Base-by-base conservation (phyloP, 2,329 filamentous ascomycete genomes). In the Neonectria faginata region DNA sequence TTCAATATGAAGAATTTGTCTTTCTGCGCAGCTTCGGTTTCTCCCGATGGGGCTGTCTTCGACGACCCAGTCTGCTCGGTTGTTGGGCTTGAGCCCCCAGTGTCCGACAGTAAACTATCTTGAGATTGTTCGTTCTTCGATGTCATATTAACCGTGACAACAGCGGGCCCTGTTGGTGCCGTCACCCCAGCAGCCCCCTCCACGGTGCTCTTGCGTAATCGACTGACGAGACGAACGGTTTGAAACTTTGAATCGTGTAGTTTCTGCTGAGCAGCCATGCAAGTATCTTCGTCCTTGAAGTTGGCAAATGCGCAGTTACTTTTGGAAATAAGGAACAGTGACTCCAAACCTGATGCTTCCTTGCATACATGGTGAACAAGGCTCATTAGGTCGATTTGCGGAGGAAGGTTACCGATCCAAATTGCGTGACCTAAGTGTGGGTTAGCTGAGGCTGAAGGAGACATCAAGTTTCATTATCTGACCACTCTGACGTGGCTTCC, bases 251-350 rank as follows among this genome's bases (percentile, higher is more conserved):
- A 97, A 74, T 98, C 94, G 77, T 98, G 93, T 48, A 98, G 91
- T 70, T 92, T 89, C 50, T 89, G 86, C 82, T 97, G 92, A 0
- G 95, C 95, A 9, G 87, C 85, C 7, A 87, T 81, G 75, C 94
- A 97, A 5, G 89, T 88, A 3, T 84, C 81, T 73, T 97, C 94
- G 55, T 93, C 91, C 67, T 90, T 92, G 77, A 97, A 98, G 75
- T 98, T 98, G 69, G 97, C 93, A 81, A 98, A 98, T 0, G 94
- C 95, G 75, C 95, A 98, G 76, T 97, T 97, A 77, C 94, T 97
- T 78, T 97, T 97, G 0, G 94, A 95, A 44, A 98, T 98, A 39
- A 98, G 82, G 70, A 98, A 97, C 0, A 98, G 83, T 51, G 94
- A 97, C 76, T 97, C 92, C 22, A 98, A 88, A 1, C 94, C 87